These are phyloP conservation scores for Colletotrichum aenigma DNA, from an alignment of 2,329 filamentous ascomycete species.

Conservation along the genomic window DNA sequence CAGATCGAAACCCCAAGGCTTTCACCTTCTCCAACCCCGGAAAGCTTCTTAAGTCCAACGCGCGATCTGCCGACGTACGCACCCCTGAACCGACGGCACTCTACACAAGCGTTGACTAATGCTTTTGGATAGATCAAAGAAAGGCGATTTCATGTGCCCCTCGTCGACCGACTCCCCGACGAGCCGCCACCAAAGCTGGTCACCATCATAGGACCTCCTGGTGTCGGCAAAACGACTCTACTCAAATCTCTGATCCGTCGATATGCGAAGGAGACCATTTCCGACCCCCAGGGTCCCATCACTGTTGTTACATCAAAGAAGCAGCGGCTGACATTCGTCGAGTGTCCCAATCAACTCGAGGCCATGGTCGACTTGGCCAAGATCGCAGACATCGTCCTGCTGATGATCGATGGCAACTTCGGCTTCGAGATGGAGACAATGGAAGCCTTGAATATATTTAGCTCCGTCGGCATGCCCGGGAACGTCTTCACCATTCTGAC, in stretches of 20 bases:
- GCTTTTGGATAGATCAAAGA: slow-evolving; percentile 74
- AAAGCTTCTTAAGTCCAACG: slow-evolving; percentile 76
- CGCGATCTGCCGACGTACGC: slow-evolving; percentile 72
- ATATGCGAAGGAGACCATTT: slow-evolving; percentile 94
- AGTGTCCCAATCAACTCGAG: slow-evolving; percentile 96
- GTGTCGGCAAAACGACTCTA: slow-evolving; percentile 93
- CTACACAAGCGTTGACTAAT: background rate
- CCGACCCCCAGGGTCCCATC: slow-evolving; percentile 87
- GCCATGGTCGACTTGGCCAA: slow-evolving; percentile 98
- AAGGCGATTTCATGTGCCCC: slow-evolving; percentile 93
- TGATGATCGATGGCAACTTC: slow-evolving; percentile 99
- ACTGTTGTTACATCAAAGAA: slow-evolving; percentile 97
- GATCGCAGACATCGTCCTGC: slow-evolving; percentile 92
- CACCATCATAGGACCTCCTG: slow-evolving; percentile 91
- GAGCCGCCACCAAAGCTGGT: slow-evolving; percentile 94
- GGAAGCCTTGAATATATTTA: slow-evolving; percentile 95
- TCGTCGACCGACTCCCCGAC: slow-evolving; percentile 93
- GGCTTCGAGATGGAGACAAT: slow-evolving; percentile 99
- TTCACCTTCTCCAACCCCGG: slow-evolving; percentile 86
- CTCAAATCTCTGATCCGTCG: slow-evolving; percentile 92
- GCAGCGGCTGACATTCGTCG: slow-evolving; percentile 90
- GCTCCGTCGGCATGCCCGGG: slow-evolving; percentile 95
- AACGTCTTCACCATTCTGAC: slow-evolving; percentile 98
- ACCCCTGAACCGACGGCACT: background rate
- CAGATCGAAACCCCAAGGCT: slow-evolving; percentile 85